Evolutionary conservation across 352 stramenopile species (phyloP).

Genomic region (Phytophthora tentaculata): DNA sequence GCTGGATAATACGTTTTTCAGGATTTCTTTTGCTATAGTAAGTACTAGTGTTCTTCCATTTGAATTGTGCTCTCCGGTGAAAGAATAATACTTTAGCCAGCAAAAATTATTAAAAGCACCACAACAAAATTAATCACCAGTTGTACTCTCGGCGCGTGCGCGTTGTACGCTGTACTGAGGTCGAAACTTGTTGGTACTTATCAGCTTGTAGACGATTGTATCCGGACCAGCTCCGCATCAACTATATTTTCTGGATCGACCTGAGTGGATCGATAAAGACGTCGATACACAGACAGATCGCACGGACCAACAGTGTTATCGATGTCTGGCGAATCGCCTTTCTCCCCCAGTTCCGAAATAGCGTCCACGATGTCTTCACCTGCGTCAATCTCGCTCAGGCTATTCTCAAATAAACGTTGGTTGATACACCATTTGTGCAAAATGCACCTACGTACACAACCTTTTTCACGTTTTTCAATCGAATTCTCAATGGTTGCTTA

Average conservation of each 20-base stretch:
- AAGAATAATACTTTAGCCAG: too few relatives aligned
- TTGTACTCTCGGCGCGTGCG: background rate
- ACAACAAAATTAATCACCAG: background rate
- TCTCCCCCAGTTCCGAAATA: background rate
- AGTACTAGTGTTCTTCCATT: too few relatives aligned
- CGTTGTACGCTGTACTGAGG: background rate
- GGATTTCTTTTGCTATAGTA: background rate
- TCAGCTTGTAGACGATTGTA: conserved; percentile 4
- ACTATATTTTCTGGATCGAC: background rate
- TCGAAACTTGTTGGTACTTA: background rate
- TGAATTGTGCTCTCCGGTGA: too few relatives aligned
- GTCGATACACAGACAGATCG: conserved; percentile 3
- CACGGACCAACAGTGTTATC: background rate
- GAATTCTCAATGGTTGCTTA: conserved; percentile 1
- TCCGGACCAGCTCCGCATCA: background rate
- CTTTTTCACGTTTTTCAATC: conserved; percentile 11
- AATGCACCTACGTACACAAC: conserved; percentile 8
- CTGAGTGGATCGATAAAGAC: conserved; percentile 3
- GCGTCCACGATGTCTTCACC: background rate
- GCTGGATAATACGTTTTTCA: too few relatives aligned
- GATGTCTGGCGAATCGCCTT: background rate
- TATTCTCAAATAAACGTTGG: background rate
- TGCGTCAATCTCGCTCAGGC: background rate
- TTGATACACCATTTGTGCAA: conserved; percentile 16
- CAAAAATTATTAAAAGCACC: too few relatives aligned